Evolutionary conservation across 352 stramenopile species (phyloP).

Genomic region (Pythium apleroticum): DNA sequence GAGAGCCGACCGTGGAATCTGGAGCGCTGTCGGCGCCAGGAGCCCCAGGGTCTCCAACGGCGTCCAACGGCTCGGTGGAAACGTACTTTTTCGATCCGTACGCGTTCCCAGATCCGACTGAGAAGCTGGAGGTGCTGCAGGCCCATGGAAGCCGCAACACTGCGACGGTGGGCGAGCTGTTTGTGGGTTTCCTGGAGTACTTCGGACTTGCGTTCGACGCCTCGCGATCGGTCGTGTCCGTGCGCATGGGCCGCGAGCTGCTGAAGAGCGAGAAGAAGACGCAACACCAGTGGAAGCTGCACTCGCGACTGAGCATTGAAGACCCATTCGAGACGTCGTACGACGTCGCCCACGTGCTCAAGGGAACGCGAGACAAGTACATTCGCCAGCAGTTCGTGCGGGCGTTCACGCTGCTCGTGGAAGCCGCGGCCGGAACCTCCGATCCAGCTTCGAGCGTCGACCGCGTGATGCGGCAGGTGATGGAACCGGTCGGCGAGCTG

Average conservation of each 20-base stretch:
- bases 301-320: conserved; percentile 91
- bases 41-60: background rate
- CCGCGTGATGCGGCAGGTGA: conserved; percentile 19
- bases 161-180: conserved; percentile 57
- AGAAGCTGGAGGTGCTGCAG: conserved; percentile 44
- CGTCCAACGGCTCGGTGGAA: conserved; percentile 38
- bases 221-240: conserved; percentile 61
- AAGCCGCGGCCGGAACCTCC: conserved; percentile 26
- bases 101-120: conserved; percentile 43
- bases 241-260: conserved; percentile 63
- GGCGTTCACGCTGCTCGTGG: conserved; percentile 62
- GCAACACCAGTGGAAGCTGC: conserved; percentile 67
- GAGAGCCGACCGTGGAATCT: conserved; percentile 14
- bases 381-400: conserved; percentile 82
- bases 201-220: conserved; percentile 75
- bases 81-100: conserved; percentile 88
- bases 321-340: conserved; percentile 99
- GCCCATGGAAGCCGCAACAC: conserved; percentile 50
- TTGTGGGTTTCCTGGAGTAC: conserved; percentile 77
- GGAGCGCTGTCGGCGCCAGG: background rate
- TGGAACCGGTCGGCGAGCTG: conserved; percentile 23
- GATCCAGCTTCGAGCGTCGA: conserved; percentile 7
- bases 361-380: conserved; percentile 84
- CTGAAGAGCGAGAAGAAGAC: conserved; percentile 78
- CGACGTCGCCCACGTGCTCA: conserved; percentile 97